A percentile compares a stretch with the other conserved stretches of the same genome.
These are phyloP conservation scores for Lanmaoa pseudosensibilis DNA, from an alignment of 768 basidiomycete species.

Conservation along the genomic window DNA sequence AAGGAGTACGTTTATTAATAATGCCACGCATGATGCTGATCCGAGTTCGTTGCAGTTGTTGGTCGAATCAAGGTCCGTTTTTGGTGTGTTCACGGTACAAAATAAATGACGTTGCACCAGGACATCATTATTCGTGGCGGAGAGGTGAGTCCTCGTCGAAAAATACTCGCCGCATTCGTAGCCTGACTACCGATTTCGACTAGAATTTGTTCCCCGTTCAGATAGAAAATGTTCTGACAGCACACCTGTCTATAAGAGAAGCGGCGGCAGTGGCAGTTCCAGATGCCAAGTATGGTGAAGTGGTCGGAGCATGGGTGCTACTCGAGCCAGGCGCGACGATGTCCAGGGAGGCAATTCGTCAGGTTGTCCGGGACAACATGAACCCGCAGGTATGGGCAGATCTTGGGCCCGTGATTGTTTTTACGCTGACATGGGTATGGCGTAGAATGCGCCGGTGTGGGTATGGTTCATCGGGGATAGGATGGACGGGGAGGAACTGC, in stretches of 20 bases:
- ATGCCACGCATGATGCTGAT: neutral
- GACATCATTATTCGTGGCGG: constrained; percentile 88
- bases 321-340: constrained; percentile 40
- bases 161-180: neutral
- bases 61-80: constrained; percentile 69
- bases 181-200: neutral
- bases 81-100: neutral
- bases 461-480: constrained; percentile 82
- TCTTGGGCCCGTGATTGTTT: neutral
- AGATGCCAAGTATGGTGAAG: constrained; percentile 68
- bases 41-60: constrained; percentile 50
- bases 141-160: constrained; percentile 47
- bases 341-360: constrained; percentile 53
- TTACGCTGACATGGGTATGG: neutral
- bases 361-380: constrained; percentile 56
- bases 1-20: constrained; percentile 47
- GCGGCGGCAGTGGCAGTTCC: constrained; percentile 75
- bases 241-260: constrained; percentile 59
- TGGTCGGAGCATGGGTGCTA: constrained; percentile 78
- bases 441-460: constrained; percentile 76
- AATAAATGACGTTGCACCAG: constrained; percentile 31
- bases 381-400: constrained; percentile 68
- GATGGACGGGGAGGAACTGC: constrained; percentile 54
- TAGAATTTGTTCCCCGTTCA: constrained; percentile 84
- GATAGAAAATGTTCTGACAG: constrained; percentile 73